phyloP scores from a whole-genome alignment of 345 rosid species.

The Rubroshorea leprosula region DNA sequence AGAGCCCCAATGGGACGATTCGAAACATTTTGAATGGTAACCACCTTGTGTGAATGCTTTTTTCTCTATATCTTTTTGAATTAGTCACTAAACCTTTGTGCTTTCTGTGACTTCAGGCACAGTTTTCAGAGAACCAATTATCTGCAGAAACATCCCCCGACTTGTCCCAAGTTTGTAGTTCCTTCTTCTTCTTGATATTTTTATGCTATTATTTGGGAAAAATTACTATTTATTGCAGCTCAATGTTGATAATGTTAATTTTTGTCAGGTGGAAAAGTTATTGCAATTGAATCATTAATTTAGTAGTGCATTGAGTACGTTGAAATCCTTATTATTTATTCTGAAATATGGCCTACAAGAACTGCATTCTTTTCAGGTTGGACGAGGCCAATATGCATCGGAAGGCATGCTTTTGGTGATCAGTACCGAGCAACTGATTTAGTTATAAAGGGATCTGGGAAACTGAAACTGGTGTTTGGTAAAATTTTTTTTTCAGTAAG shows the following conservation, averaged over 20 bases:
- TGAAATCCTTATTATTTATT: conserved; percentile 3
- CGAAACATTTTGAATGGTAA: conserved; percentile 85
- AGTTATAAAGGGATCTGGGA: conserved; percentile 67
- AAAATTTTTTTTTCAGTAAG: conserved; percentile 13
- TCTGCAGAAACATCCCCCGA: conserved; percentile 73
- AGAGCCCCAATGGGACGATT: conserved; percentile 92
- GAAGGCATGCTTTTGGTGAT: conserved; percentile 98
- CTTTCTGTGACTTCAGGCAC: conserved; percentile 54
- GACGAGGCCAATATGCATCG: conserved; percentile 92
- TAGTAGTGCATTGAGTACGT: too few species aligned
- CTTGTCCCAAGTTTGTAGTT: conserved; percentile 63
- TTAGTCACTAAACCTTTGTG: not conserved
- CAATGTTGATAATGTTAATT: too few species aligned
- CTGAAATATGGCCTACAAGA: not conserved
- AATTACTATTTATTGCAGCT: too few species aligned
- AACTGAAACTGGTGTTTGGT: conserved; percentile 74
- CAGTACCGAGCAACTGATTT: conserved; percentile 86
- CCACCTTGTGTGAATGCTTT: not conserved
- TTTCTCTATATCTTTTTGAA: conserved; percentile 1
- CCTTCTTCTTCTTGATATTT: conserved; percentile 2
- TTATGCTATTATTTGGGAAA: too few species aligned
- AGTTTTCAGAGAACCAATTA: conserved; percentile 86
- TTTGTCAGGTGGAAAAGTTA: too few species aligned
- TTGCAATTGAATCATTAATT: too few species aligned
- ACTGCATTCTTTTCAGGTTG: conserved; percentile 50